Conservation (phyloP, 257 asterid species). For the Solanum arcanum region DNA sequence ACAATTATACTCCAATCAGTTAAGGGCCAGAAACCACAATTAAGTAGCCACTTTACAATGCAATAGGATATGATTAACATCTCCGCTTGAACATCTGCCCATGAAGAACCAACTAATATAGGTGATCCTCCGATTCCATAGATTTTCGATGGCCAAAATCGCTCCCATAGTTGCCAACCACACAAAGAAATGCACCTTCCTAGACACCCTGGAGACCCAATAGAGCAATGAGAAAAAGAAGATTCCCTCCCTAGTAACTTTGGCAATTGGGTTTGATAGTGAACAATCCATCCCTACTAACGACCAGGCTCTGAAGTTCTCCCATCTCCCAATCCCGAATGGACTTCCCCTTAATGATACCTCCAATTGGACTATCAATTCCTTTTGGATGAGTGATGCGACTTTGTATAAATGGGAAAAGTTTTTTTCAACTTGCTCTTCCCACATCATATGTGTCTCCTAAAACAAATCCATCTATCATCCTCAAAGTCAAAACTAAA, state of each 20-base stretch:
- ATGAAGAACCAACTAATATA: neutral
- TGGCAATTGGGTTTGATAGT: neutral
- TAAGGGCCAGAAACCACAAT: neutral
- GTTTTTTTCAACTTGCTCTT: neutral
- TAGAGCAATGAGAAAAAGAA: neutral
- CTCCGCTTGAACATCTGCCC: neutral
- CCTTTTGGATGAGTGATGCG: neutral
- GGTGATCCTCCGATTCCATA: neutral
- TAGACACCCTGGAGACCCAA: neutral
- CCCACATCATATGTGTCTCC: neutral
- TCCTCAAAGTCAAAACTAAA: neutral
- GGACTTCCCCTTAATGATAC: neutral
- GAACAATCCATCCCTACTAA: neutral
- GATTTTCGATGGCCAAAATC: neutral
- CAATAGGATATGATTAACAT: neutral
- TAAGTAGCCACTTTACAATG: neutral
- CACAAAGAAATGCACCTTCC: neutral
- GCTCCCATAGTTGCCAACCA: neutral
- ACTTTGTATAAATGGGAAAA: neutral
- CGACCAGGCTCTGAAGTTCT: neutral
- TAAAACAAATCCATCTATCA: neutral
- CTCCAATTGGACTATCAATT: neutral
- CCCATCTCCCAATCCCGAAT: neutral
- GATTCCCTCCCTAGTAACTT: neutral
- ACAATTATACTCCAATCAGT: neutral